Evolutionary conservation across 78 protist species (phyloP).

Genomic region (Isochrysis galbana): DNA sequence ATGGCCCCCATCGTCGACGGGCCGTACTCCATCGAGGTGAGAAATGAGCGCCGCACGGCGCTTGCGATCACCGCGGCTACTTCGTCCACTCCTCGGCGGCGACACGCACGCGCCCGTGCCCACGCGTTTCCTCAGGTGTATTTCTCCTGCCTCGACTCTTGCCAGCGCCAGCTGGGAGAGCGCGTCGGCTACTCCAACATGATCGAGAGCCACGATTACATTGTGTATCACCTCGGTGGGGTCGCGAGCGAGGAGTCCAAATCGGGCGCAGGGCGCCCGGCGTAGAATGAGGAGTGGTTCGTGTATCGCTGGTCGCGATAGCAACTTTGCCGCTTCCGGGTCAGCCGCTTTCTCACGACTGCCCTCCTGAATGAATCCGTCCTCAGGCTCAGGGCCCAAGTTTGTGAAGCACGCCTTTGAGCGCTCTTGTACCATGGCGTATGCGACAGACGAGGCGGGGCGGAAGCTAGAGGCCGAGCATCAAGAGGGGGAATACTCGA

Average conservation of each 20-base stretch:
- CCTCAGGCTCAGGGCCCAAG: constrained; percentile 10
- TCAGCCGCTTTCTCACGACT: too few relatives aligned
- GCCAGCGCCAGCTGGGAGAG: constrained; percentile 8
- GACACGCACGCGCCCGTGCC: too few relatives aligned
- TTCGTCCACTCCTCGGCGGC: too few relatives aligned
- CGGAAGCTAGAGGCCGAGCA: neutral
- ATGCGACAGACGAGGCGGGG: neutral
- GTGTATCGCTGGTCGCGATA: too few relatives aligned
- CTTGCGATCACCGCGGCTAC: neutral
- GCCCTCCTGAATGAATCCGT: too few relatives aligned
- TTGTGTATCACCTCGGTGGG: neutral
- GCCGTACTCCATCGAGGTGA: neutral
- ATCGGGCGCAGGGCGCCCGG: too few relatives aligned
- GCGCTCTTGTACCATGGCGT: neutral
- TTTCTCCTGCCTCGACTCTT: neutral
- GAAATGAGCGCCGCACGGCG: neutral
- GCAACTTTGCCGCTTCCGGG: too few relatives aligned
- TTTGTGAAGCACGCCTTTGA: constrained; percentile 9
- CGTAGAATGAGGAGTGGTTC: too few relatives aligned
- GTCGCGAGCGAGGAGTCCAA: too few relatives aligned
- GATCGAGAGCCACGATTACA: neutral
- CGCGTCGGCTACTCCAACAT: neutral
- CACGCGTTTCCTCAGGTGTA: too few relatives aligned
- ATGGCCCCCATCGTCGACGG: constrained; percentile 45
- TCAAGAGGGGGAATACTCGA: neutral